Conservation (phyloP, 768 basidiomycete species). For the Lentinula boryana region DNA sequence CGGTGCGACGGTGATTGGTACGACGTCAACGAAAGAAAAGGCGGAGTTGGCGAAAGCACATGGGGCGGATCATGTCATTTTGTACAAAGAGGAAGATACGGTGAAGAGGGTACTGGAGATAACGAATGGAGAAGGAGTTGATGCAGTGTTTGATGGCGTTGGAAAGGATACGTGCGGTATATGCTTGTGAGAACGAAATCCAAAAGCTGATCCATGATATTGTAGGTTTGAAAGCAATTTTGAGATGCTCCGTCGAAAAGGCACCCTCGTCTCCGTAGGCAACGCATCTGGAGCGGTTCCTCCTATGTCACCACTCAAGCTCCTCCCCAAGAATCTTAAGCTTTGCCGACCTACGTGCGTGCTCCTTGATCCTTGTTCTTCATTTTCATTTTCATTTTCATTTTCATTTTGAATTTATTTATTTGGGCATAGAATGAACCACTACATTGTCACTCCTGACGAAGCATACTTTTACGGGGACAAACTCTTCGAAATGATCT, state of each 20-base stretch:
- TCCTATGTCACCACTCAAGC: conserved; percentile 67
- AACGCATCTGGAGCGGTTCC: conserved; percentile 87
- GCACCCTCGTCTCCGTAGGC: conserved; percentile 84
- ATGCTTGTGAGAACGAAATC: background rate
- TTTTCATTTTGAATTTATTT: background rate
- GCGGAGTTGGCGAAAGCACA: conserved; percentile 70
- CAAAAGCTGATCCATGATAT: background rate
- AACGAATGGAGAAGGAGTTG: conserved; percentile 77
- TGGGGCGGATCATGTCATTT: conserved; percentile 84
- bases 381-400: background rate
- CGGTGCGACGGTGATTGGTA: conserved; percentile 91
- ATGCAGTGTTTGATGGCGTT: conserved; percentile 91
- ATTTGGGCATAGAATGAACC: conserved; percentile 42
- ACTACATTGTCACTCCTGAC: conserved; percentile 69
- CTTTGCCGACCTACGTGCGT: conserved; percentile 71
- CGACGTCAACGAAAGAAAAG: conserved; percentile 82
- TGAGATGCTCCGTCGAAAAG: conserved; percentile 77
- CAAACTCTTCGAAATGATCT: conserved; percentile 58
- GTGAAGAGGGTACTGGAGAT: conserved; percentile 69
- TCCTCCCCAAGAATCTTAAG: conserved; percentile 79
- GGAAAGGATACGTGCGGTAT: conserved; percentile 84
- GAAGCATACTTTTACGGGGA: conserved; percentile 64
- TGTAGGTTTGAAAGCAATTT: conserved; percentile 74
- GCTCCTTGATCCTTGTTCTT: background rate
- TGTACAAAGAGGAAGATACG: conserved; percentile 73